Percentiles rank a stretch among this genome's conserved stretches.
phyloP scores from a whole-genome alignment of 352 stramenopile species.

The Peronospora farinosa region DNA sequence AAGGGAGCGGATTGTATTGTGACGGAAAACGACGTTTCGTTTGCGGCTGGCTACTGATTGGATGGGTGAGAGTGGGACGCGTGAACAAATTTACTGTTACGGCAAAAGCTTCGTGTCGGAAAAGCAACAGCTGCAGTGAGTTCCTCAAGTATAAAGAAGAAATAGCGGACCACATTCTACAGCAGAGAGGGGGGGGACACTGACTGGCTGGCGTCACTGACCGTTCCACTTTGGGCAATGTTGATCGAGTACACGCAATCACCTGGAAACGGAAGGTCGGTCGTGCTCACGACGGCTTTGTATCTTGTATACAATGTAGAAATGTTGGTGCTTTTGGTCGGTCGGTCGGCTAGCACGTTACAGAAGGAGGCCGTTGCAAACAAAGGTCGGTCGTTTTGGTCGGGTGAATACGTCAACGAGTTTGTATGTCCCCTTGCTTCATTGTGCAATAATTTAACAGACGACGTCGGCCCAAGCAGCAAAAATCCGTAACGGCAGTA shows the following conservation, averaged over 20 bases:
- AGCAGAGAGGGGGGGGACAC: neutral
- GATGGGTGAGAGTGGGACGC: neutral
- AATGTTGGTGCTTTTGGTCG: neutral
- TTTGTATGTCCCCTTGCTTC: slow-evolving; percentile 9
- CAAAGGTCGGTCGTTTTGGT: slow-evolving; percentile 13
- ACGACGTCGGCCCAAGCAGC: neutral
- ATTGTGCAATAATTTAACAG: slow-evolving; percentile 3
- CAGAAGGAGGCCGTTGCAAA: slow-evolving; percentile 21
- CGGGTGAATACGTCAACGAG: slow-evolving; percentile 6
- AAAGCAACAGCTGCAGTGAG: neutral
- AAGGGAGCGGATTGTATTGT: slow-evolving; percentile 22
- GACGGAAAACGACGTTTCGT: slow-evolving; percentile 14
- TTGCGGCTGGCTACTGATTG: slow-evolving; percentile 1
- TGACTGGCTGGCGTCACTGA: neutral
- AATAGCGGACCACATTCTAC: neutral
- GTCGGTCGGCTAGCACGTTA: slow-evolving; percentile 14
- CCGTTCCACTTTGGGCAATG: slow-evolving; percentile 2
- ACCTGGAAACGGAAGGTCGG: slow-evolving; percentile 1
- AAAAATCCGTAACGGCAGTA: neutral
- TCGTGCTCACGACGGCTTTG: neutral
- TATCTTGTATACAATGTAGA: slow-evolving; percentile 3
- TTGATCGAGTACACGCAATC: neutral
- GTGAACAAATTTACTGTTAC: neutral
- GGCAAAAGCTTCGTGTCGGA: neutral
- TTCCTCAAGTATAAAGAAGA: neutral